Evolutionary conservation across 1,284 basidiomycete species (phyloP).

Genomic region (Sutorius eximius): DNA sequence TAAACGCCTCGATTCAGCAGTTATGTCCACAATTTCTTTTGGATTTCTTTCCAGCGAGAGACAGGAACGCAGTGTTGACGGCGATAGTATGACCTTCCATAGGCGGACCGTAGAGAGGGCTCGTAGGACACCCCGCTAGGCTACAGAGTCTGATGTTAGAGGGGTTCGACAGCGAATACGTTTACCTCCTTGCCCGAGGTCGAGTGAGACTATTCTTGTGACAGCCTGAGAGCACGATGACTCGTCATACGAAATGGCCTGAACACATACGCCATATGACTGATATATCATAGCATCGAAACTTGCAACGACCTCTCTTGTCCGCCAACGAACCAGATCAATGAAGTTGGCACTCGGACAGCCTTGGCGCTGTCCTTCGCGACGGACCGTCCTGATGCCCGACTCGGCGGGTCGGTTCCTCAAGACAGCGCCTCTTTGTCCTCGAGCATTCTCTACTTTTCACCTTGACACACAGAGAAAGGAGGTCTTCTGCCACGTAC

Average conservation of each 20-base stretch:
- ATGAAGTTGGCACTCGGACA: slow-evolving; percentile 21
- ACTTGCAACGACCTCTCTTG: background rate
- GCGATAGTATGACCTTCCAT: background rate
- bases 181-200: background rate
- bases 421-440: background rate
- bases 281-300: slow-evolving; percentile 9
- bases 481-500: background rate
- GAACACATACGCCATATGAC: slow-evolving; percentile 5
- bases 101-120: background rate
- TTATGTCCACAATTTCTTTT: background rate
- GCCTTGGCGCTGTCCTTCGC: slow-evolving; percentile 13
- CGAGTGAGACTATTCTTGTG: background rate
- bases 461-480: background rate
- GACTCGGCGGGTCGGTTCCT: slow-evolving; percentile 11
- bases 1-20: background rate
- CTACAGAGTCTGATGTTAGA: background rate
- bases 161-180: background rate
- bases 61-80: background rate
- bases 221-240: background rate
- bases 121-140: background rate
- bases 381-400: slow-evolving; percentile 7
- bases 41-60: background rate
- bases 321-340: background rate
- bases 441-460: background rate
- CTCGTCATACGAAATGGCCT: background rate